Percentiles rank a stretch among this genome's conserved stretches.
These are phyloP conservation scores for Chenopodium berlandieri DNA, from an alignment of 148 eudicot genomes.

Conservation along the genomic window DNA sequence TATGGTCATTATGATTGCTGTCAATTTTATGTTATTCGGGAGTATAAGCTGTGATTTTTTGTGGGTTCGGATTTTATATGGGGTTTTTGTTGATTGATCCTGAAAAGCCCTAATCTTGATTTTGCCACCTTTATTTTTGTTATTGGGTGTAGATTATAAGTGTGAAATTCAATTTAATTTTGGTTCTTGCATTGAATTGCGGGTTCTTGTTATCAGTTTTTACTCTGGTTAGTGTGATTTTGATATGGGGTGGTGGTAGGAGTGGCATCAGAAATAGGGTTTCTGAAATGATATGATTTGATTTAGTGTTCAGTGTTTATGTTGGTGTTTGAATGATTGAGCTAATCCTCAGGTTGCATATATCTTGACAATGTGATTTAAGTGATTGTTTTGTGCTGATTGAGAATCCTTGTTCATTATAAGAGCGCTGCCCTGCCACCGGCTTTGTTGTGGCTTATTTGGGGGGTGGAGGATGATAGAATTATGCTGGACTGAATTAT, in stretches of 20 bases:
- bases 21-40: no score
- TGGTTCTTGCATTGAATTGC: constrained; percentile 9
- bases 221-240: not conserved
- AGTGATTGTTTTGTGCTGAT: not conserved
- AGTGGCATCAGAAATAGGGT: constrained; percentile 18
- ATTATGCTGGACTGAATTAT: no score
- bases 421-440: not conserved
- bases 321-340: no score
- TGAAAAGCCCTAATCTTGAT: constrained; percentile 18
- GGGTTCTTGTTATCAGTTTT: not conserved
- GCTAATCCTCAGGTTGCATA: no score
- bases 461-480: not conserved
- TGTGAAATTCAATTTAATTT: not conserved
- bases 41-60: not conserved
- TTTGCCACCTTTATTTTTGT: not conserved
- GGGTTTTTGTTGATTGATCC: not conserved
- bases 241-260: not conserved
- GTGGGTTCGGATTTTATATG: not conserved
- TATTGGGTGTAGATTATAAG: not conserved
- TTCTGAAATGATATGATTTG: not conserved
- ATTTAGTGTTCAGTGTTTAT: not conserved
- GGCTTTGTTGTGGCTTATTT: not conserved
- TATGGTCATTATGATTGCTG: not conserved
- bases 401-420: not conserved
- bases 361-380: not conserved